A percentile compares a stretch with the other conserved stretches of the same genome.
phyloP scores from a whole-genome alignment of 495 filamentous ascomycete species.

The Lophiostoma macrostomum region DNA sequence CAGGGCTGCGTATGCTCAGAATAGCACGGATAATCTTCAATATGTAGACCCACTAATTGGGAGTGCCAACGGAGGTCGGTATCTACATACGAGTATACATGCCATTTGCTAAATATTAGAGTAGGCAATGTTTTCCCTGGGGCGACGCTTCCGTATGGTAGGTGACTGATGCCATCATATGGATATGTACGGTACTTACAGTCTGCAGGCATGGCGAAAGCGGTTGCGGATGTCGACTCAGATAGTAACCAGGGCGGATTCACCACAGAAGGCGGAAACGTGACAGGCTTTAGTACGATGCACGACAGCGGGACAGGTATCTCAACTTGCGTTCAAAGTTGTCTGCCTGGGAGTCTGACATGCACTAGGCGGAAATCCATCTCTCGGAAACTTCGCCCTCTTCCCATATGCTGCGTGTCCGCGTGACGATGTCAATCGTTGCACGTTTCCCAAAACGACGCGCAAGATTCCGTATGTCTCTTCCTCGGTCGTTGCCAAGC shows the following conservation, averaged over 20 bases:
- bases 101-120: too few relatives aligned
- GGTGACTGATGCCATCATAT: background rate
- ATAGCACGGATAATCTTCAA: slow-evolving; percentile 23
- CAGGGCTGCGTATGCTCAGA: slow-evolving; percentile 8
- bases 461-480: slow-evolving; percentile 46
- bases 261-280: slow-evolving; percentile 57
- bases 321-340: background rate
- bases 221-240: slow-evolving; percentile 66
- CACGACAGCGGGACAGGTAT: slow-evolving; percentile 68
- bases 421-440: slow-evolving; percentile 60
- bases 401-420: slow-evolving; percentile 67
- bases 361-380: slow-evolving; percentile 30
- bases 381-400: slow-evolving; percentile 68
- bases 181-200: background rate
- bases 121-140: slow-evolving; percentile 70
- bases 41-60: slow-evolving; percentile 43
- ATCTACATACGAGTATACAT: background rate
- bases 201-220: slow-evolving; percentile 63
- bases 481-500: slow-evolving; percentile 54
- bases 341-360: background rate
- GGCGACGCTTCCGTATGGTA: slow-evolving; percentile 63
- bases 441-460: slow-evolving; percentile 59
- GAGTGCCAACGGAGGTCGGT: slow-evolving; percentile 36
- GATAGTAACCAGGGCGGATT: slow-evolving; percentile 67
- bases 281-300: slow-evolving; percentile 67